These are phyloP conservation scores for Pythium phragmitis DNA, from an alignment of 352 stramenopile genomes.

Conservation along the genomic window DNA sequence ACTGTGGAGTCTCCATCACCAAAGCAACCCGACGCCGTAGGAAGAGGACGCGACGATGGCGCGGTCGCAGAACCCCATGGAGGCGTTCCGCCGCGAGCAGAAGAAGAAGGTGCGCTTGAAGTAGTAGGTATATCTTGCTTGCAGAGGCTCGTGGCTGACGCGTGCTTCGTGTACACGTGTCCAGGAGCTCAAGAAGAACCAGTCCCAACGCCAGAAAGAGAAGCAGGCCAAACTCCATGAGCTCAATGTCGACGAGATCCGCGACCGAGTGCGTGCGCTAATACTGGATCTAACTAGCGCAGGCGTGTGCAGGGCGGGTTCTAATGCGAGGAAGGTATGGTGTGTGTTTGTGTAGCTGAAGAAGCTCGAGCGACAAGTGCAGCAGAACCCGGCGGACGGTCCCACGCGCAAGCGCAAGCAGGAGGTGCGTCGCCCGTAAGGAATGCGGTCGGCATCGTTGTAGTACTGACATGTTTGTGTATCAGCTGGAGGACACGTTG, in stretches of 20 bases:
- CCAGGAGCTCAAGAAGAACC: constrained; percentile 77
- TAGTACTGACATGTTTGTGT: not conserved
- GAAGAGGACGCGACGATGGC: constrained; percentile 33
- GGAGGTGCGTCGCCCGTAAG: constrained; percentile 29
- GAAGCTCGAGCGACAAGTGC: constrained; percentile 57
- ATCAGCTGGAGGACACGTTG: constrained; percentile 69
- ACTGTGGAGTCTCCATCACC: not conserved
- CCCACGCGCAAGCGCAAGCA: constrained; percentile 73
- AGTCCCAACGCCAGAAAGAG: constrained; percentile 51
- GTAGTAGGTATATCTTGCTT: not conserved
- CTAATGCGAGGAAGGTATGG: not conserved
- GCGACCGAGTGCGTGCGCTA: constrained; percentile 31
- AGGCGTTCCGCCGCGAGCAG: constrained; percentile 69
- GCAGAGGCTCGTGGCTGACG: not conserved
- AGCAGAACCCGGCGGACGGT: constrained; percentile 61
- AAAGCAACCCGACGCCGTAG: not conserved
- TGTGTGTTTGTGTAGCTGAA: constrained; percentile 36
- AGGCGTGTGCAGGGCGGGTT: not conserved
- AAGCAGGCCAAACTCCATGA: constrained; percentile 58
- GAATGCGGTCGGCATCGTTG: not conserved
- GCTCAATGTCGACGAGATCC: constrained; percentile 59
- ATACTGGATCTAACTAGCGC: no score
- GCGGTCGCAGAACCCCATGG: constrained; percentile 69
- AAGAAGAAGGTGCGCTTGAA: constrained; percentile 64
- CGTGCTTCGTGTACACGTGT: not conserved